Conservation (phyloP, 2,329 filamentous ascomycete species). For the Aspergillus nomiae region DNA sequence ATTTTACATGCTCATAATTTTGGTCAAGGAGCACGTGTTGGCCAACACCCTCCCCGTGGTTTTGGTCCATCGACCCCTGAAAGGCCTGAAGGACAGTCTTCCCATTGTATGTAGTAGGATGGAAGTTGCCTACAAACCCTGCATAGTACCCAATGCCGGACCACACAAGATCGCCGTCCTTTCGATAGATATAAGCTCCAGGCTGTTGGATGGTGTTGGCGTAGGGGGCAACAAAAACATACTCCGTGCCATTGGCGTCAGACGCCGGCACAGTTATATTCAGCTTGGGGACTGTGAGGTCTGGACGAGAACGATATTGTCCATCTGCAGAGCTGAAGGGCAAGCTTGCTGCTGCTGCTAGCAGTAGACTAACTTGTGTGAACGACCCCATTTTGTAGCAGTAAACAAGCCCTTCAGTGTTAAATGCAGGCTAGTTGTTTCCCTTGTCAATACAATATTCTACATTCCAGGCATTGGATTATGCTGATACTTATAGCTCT, state of each 20-base stretch:
- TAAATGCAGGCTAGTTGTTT: neutral
- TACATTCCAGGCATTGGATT: neutral
- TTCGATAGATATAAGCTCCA: conserved; percentile 55
- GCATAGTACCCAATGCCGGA: conserved; percentile 54
- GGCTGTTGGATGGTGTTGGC: conserved; percentile 46
- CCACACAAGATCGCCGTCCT: conserved; percentile 57
- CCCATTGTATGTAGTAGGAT: conserved; percentile 46
- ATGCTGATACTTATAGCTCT: neutral
- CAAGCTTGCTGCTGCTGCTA: neutral
- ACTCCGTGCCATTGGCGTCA: conserved; percentile 27
- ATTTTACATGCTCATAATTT: conserved; percentile 54
- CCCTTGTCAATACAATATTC: neutral
- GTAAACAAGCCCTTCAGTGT: neutral
- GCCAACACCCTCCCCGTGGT: conserved; percentile 54
- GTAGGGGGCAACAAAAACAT: conserved; percentile 35
- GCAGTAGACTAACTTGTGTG: neutral
- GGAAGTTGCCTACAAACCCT: conserved; percentile 55
- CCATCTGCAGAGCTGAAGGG: neutral
- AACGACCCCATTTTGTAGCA: neutral
- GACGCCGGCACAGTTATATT: conserved; percentile 33
- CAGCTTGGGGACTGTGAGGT: conserved; percentile 3
- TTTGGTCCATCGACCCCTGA: conserved; percentile 52
- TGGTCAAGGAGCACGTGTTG: conserved; percentile 54
- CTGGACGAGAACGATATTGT: conserved; percentile 10
- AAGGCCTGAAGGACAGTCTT: conserved; percentile 54